phyloP scores from a whole-genome alignment of 495 filamentous ascomycete species.

The Hyaloscypha bicolor region DNA sequence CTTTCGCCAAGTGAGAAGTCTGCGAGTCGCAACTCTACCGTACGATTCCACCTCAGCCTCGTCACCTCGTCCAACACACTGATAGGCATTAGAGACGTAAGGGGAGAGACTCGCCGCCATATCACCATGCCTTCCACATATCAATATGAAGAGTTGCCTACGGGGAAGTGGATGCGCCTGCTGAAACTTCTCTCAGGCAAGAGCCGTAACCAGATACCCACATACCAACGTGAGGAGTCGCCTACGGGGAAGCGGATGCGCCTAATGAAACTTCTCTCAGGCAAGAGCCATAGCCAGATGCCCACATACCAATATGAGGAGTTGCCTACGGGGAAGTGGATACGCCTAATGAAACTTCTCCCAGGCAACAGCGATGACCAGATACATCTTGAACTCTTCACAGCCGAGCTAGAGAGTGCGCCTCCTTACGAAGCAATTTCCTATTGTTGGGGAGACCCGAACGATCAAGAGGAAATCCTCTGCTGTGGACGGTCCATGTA shows the following conservation, averaged over 20 bases:
- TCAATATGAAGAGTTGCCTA: too few species aligned
- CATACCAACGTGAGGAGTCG: too few species aligned
- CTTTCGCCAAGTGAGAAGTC: too few species aligned
- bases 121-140: neutral
- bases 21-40: neutral
- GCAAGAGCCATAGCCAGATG: too few species aligned
- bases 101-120: neutral
- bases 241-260: too few species aligned
- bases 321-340: conserved; percentile 16
- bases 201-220: too few species aligned
- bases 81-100: neutral
- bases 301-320: conserved; percentile 13
- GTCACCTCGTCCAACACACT: neutral
- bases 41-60: neutral
- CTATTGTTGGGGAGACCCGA: conserved; percentile 34
- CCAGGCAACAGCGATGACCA: conserved; percentile 10
- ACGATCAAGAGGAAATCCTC: conserved; percentile 7
- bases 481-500: conserved; percentile 8
- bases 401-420: conserved; percentile 9
- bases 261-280: too few species aligned
- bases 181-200: too few species aligned
- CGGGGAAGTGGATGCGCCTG: too few species aligned
- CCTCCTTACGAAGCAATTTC: conserved; percentile 32
- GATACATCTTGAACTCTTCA: conserved; percentile 25
- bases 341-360: conserved; percentile 25